These are phyloP conservation scores for Trichoderma sp. DNA, from an alignment of 2,329 filamentous ascomycete species.

Conservation along the genomic window DNA sequence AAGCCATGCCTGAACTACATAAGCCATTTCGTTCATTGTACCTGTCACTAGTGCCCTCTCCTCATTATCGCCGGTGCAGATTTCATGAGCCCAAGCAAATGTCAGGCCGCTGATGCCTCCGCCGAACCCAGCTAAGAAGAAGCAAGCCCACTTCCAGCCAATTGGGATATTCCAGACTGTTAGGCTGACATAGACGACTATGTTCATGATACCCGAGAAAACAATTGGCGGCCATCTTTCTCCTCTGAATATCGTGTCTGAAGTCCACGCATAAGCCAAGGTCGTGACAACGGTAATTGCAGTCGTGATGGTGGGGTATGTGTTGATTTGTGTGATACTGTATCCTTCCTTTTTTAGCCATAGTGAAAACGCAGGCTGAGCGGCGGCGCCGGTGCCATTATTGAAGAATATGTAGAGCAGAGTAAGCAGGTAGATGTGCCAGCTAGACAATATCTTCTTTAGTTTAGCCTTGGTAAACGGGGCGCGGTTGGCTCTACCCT, in stretches of 20 bases:
- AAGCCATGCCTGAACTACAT: constrained; percentile 71
- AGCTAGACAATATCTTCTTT: constrained; percentile 63
- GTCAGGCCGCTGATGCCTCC: constrained; percentile 52
- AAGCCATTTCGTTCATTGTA: constrained; percentile 70
- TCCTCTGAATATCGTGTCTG: constrained; percentile 62
- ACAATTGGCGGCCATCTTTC: constrained; percentile 67
- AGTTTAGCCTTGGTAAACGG: constrained; percentile 54
- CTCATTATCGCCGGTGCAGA: constrained; percentile 59
- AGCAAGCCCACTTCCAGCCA: constrained; percentile 67
- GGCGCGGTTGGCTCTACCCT: constrained; percentile 49
- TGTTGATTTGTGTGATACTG: constrained; percentile 49
- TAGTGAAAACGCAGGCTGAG: constrained; percentile 59
- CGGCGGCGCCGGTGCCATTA: constrained; percentile 54
- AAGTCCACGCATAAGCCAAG: constrained; percentile 67
- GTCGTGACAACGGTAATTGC: constrained; percentile 61
- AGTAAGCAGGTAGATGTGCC: constrained; percentile 66
- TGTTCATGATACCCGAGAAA: constrained; percentile 53
- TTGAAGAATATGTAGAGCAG: constrained; percentile 67
- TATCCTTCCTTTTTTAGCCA: constrained; percentile 53
- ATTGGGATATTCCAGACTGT: constrained; percentile 51
- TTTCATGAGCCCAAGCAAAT: constrained; percentile 56
- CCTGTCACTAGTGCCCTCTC: constrained; percentile 68
- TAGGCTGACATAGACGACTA: constrained; percentile 47
- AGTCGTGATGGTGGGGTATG: constrained; percentile 62
- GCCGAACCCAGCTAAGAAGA: constrained; percentile 58